Conservation (phyloP, 768 basidiomycete species). For the Tubosaeta sp. region DNA sequence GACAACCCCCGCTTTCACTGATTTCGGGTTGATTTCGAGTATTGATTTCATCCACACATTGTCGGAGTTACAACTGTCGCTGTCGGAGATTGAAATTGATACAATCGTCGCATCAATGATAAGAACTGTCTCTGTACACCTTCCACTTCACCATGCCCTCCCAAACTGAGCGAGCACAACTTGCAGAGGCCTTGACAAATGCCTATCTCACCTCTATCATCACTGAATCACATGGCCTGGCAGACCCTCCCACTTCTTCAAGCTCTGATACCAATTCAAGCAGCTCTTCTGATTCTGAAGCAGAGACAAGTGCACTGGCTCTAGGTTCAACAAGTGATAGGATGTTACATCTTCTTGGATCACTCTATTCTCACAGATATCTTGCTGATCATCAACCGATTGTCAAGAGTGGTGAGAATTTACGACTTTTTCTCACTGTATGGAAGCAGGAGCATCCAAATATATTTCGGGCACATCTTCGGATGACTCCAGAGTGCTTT, state of each 20-base stretch:
- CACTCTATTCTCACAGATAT: background rate
- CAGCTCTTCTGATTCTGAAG: too few relatives aligned
- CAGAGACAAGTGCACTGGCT: too few relatives aligned
- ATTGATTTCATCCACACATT: background rate
- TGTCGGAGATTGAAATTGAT: background rate
- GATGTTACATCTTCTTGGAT: too few relatives aligned
- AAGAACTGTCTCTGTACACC: background rate
- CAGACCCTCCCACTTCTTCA: background rate
- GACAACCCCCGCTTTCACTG: background rate
- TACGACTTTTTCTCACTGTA: constrained; percentile 1
- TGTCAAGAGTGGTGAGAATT: constrained; percentile 3
- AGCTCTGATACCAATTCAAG: background rate
- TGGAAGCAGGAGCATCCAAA: too few relatives aligned
- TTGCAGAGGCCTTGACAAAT: background rate
- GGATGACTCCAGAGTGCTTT: constrained; percentile 5
- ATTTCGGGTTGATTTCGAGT: background rate
- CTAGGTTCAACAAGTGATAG: too few relatives aligned
- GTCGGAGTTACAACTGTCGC: too few relatives aligned
- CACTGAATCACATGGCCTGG: background rate
- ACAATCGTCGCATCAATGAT: background rate
- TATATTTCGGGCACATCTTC: constrained; percentile 3
- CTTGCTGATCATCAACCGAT: background rate
- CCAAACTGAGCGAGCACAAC: background rate
- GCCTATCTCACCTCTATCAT: background rate
- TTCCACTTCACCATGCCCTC: background rate